phyloP scores from a whole-genome alignment of 1,284 basidiomycete species.

The Taiwanofungus camphoratus region DNA sequence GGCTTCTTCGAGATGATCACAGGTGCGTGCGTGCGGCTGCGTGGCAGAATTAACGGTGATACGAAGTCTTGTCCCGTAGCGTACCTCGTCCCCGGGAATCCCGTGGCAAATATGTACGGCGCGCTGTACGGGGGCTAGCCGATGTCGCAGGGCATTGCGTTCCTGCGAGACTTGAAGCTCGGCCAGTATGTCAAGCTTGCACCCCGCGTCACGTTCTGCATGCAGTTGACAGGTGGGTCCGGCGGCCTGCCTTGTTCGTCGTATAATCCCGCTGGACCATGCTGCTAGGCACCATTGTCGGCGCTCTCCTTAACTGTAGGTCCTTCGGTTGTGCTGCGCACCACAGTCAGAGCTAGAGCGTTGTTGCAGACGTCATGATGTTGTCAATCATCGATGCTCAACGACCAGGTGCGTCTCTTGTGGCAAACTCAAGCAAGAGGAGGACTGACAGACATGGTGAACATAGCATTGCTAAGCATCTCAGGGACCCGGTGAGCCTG shows the following conservation, averaged over 20 bases:
- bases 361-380: constrained; percentile 40
- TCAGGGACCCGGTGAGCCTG: constrained; percentile 21
- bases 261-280: too few relatives aligned
- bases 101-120: constrained; percentile 48
- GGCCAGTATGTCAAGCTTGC: constrained; percentile 55
- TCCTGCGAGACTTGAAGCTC: constrained; percentile 46
- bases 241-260: too few relatives aligned
- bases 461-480: constrained; percentile 26
- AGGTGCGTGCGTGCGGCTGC: constrained; percentile 10
- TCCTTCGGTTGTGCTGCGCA: constrained; percentile 9
- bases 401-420: constrained; percentile 25
- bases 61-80: constrained; percentile 8
- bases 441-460: constrained; percentile 15
- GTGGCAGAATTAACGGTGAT: not conserved
- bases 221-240: constrained; percentile 35
- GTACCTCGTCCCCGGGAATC: constrained; percentile 37
- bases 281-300: constrained; percentile 12
- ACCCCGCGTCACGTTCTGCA: constrained; percentile 54
- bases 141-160: constrained; percentile 37
- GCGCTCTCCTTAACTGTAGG: constrained; percentile 11
- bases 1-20: constrained; percentile 32
- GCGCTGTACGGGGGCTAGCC: constrained; percentile 41
- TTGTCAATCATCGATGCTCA: constrained; percentile 40
- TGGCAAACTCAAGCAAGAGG: not conserved
- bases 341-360: not conserved